phyloP scores from a whole-genome alignment of 768 basidiomycete species.

The Lactarius sanguifluus region DNA sequence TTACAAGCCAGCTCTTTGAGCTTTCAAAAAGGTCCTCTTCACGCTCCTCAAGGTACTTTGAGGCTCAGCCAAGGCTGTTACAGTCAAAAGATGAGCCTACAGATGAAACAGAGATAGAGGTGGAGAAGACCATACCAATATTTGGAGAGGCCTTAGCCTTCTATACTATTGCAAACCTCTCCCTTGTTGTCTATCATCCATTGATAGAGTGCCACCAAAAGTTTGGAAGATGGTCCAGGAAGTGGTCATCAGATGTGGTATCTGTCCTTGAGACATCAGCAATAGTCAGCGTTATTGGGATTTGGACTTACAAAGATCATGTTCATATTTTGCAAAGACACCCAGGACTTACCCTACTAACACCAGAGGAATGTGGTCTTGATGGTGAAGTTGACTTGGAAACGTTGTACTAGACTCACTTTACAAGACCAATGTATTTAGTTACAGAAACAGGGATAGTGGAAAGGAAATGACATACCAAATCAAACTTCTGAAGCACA shows the following conservation, averaged over 20 bases:
- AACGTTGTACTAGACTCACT: too few species aligned
- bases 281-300: not conserved
- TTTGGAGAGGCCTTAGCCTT: not conserved
- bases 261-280: not conserved
- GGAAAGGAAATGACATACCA: too few species aligned
- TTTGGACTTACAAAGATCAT: not conserved
- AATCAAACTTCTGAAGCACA: too few species aligned
- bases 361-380: too few species aligned
- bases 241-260: not conserved
- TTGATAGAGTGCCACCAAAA: not conserved
- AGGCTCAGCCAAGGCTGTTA: too few species aligned
- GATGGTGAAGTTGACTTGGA: too few species aligned
- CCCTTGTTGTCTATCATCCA: too few species aligned
- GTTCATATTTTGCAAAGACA: not conserved
- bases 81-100: not conserved
- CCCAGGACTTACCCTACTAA: too few species aligned
- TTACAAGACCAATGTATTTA: too few species aligned
- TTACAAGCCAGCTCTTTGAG: not conserved
- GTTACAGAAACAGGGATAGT: too few species aligned
- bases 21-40: not conserved
- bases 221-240: not conserved
- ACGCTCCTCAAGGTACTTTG: not conserved
- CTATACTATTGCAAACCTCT: not conserved
- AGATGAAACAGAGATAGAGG: not conserved
- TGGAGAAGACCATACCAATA: not conserved